Conservation (phyloP, 1,139 yeast species). For the Yarrowia galli region DNA sequence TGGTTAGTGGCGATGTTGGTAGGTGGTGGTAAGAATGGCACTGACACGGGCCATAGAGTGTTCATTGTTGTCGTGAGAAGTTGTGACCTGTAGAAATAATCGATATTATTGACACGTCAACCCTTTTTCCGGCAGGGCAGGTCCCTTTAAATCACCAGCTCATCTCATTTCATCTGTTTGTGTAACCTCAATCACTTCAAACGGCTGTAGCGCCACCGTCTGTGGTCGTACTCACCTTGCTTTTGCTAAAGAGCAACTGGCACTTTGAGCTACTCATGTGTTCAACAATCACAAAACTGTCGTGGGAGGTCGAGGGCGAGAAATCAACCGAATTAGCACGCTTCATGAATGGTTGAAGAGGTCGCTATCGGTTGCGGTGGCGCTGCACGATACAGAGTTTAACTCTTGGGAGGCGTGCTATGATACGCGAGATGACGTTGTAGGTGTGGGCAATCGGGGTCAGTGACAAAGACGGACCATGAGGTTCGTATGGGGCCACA, state of each 20-base stretch:
- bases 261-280: constrained; percentile 37
- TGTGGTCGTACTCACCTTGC: constrained; percentile 31
- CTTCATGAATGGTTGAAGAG: constrained; percentile 35
- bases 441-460: not conserved
- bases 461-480: not conserved
- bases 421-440: constrained; percentile 17
- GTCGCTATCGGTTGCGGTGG: constrained; percentile 38
- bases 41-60: not conserved
- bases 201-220: constrained; percentile 14
- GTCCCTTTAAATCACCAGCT: not conserved
- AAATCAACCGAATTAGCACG: constrained; percentile 34
- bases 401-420: constrained; percentile 32
- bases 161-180: not conserved
- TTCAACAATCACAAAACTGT: constrained; percentile 36
- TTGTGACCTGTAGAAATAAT: not conserved
- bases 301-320: constrained; percentile 33
- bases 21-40: not conserved
- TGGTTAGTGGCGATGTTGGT: not conserved
- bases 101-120: not conserved
- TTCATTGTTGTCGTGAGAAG: not conserved
- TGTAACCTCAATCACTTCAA: not conserved
- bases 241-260: constrained; percentile 36
- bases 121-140: not conserved
- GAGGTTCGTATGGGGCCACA: too few relatives aligned
- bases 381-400: constrained; percentile 37